These are phyloP conservation scores for Starmerella stigmatis DNA, from an alignment of 805 yeast genomes.

Conservation along the genomic window DNA sequence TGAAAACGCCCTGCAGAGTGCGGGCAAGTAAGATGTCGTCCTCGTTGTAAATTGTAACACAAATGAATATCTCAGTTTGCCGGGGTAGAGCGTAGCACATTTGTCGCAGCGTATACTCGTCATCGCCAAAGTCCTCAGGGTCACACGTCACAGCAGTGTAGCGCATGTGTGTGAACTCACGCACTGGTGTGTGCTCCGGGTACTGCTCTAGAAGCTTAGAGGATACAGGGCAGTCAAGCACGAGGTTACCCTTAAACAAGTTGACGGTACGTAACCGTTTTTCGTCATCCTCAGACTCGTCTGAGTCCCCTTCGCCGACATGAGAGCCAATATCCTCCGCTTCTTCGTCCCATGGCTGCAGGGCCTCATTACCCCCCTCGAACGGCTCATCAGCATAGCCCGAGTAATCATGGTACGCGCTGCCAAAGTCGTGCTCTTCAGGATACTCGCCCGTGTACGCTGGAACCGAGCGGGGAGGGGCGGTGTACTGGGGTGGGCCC, in stretches of 20 bases:
- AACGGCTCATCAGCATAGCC: not conserved
- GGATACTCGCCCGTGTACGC: conserved; percentile 20
- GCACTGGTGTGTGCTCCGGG: conserved; percentile 38
- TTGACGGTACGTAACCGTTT: conserved; percentile 34
- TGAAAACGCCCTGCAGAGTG: conserved; percentile 83
- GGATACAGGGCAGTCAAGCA: conserved; percentile 84
- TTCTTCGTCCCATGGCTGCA: conserved; percentile 11
- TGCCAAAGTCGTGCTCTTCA: conserved; percentile 19
- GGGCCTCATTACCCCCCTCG: not conserved
- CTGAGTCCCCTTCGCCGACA: conserved; percentile 15
- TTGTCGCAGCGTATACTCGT: conserved; percentile 74
- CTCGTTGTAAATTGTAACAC: conserved; percentile 84
- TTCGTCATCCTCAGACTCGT: conserved; percentile 12
- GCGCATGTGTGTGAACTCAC: conserved; percentile 78
- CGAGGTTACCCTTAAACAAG: conserved; percentile 65
- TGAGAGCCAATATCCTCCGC: not conserved
- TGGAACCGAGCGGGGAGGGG: not conserved
- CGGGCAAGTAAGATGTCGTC: conserved; percentile 70
- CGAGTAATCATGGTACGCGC: conserved; percentile 8
- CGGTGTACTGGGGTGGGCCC: not conserved
- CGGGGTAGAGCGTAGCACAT: conserved; percentile 67
- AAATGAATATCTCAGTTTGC: conserved; percentile 73
- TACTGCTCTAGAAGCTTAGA: conserved; percentile 49
- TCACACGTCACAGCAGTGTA: conserved; percentile 92
- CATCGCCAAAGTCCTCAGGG: conserved; percentile 54